phyloP scores from a whole-genome alignment of 192 early-diverging fungal genomes.

The Entomortierella lignicola region DNA sequence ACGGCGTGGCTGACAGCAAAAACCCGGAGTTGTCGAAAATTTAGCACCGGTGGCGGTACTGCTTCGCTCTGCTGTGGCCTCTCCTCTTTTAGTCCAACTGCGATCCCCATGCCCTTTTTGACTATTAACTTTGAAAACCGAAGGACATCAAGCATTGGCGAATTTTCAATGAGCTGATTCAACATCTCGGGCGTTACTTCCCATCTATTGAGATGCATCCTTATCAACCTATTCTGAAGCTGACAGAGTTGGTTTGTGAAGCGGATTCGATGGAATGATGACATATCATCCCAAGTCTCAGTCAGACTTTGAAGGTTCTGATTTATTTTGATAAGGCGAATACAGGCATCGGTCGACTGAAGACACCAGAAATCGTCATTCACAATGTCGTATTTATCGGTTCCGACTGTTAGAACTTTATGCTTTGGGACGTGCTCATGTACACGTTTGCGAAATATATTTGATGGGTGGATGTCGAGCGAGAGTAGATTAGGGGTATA shows the following conservation, averaged over 20 bases:
- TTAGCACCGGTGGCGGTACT: background rate
- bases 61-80: background rate
- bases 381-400: slow-evolving; percentile 17
- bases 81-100: background rate
- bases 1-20: slow-evolving; percentile 15
- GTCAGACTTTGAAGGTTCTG: slow-evolving; percentile 17
- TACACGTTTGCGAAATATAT: slow-evolving; percentile 20
- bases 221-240: background rate
- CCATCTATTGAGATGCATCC: slow-evolving; percentile 34
- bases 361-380: slow-evolving; percentile 45
- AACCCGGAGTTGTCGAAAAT: slow-evolving; percentile 27
- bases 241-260: slow-evolving; percentile 25
- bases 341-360: slow-evolving; percentile 33
- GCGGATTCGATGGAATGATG: slow-evolving; percentile 28
- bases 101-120: slow-evolving; percentile 14
- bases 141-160: background rate
- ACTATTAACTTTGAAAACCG: slow-evolving; percentile 27
- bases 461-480: slow-evolving; percentile 37
- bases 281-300: slow-evolving; percentile 38
- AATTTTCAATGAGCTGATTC: slow-evolving; percentile 23
- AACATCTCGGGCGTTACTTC: slow-evolving; percentile 11
- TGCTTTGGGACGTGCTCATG: slow-evolving; percentile 24
- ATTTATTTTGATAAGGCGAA: slow-evolving; percentile 24
- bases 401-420: slow-evolving; percentile 4
- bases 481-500: slow-evolving; percentile 29